Conservation (phyloP, 1,284 basidiomycete genomes). For the Rhodotorula mucilaginosa region DNA sequence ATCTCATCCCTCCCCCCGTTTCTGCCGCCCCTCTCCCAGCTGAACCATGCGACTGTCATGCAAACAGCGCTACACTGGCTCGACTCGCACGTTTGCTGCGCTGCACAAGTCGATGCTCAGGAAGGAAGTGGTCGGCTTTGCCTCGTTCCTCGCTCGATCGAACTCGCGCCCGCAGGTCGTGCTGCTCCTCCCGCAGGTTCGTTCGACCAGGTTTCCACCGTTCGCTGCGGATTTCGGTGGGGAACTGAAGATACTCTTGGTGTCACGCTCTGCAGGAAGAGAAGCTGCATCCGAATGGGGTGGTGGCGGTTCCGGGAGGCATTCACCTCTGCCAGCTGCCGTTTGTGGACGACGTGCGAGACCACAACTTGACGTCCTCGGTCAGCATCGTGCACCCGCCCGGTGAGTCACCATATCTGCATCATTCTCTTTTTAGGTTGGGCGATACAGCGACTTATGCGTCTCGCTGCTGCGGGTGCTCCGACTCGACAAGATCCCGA, state of each 20-base stretch:
- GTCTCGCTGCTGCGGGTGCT: not conserved
- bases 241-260: too few relatives aligned
- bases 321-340: constrained; percentile 89
- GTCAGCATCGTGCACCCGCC: constrained; percentile 47
- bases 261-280: constrained; percentile 54
- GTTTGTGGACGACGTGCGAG: constrained; percentile 89
- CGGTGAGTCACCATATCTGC: not conserved
- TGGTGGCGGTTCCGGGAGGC: constrained; percentile 76
- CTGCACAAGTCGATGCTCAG: constrained; percentile 77
- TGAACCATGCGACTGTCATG: not conserved
- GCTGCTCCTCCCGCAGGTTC: constrained; percentile 80
- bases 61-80: constrained; percentile 73
- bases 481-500: not conserved
- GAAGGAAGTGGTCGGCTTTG: constrained; percentile 79
- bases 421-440: not conserved
- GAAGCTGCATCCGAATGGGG: constrained; percentile 69
- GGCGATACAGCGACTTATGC: not conserved
- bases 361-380: constrained; percentile 56
- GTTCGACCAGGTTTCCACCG: constrained; percentile 20
- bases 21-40: not conserved
- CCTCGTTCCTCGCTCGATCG: constrained; percentile 66
- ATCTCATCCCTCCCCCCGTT: not conserved
- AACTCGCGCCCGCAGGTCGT: constrained; percentile 78
- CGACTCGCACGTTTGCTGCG: constrained; percentile 84
- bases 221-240: not conserved